phyloP scores from a whole-genome alignment of 2,329 filamentous ascomycete species.

The Cercospora sp. region DNA sequence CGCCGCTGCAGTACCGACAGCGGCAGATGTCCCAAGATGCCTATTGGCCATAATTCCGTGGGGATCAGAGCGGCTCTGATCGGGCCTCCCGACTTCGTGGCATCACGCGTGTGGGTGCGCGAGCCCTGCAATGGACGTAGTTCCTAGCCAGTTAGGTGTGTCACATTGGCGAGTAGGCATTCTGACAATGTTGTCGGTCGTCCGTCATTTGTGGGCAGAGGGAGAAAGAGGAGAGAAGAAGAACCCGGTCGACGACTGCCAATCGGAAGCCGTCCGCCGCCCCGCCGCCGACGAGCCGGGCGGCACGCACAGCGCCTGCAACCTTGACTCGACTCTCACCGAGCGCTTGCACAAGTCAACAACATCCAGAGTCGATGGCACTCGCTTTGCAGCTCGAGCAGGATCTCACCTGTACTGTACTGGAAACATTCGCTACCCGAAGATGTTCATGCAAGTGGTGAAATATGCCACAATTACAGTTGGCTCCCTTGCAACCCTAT shows the following conservation, averaged over 20 bases:
- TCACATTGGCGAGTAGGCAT: too few relatives aligned
- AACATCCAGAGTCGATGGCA: not conserved
- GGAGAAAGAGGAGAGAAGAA: not conserved
- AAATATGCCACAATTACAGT: slow-evolving; percentile 30
- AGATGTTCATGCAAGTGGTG: slow-evolving; percentile 13
- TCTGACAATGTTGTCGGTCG: not conserved
- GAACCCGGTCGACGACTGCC: not conserved
- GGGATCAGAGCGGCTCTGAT: too few relatives aligned
- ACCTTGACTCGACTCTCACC: not conserved
- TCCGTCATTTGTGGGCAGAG: not conserved
- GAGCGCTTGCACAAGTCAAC: not conserved
- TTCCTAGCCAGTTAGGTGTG: too few relatives aligned
- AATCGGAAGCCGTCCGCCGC: not conserved
- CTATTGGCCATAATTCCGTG: too few relatives aligned
- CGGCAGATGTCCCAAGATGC: too few relatives aligned
- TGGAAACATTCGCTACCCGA: not conserved
- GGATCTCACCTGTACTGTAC: not conserved
- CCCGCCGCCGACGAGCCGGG: not conserved
- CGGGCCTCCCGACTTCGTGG: too few relatives aligned
- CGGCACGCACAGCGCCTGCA: not conserved
- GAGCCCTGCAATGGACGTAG: too few relatives aligned
- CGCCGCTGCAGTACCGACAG: too few relatives aligned
- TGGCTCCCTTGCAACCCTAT: slow-evolving; percentile 38
- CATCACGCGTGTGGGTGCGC: too few relatives aligned
- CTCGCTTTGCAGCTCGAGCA: not conserved